These are phyloP conservation scores for Tylopilus vinaceipallidus DNA, from an alignment of 768 basidiomycete species.

Conservation along the genomic window DNA sequence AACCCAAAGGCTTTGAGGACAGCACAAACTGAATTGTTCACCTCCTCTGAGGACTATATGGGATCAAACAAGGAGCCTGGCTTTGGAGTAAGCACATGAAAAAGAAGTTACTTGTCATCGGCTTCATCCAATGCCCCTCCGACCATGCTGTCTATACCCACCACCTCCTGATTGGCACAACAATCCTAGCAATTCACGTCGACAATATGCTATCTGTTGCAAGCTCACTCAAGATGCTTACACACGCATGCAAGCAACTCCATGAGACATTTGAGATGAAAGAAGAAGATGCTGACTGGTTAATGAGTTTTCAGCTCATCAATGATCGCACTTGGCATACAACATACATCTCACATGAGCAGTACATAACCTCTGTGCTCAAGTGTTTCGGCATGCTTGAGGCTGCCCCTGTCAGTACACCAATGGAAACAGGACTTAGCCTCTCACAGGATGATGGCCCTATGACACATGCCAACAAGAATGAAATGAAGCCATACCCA, in stretches of 20 bases:
- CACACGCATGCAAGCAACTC: neutral
- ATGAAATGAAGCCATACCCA: too few species aligned
- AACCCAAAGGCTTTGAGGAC: constrained; percentile 35
- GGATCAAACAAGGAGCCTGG: constrained; percentile 34
- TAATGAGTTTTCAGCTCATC: neutral
- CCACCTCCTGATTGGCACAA: too few species aligned
- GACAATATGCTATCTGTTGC: too few species aligned
- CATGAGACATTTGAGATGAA: neutral
- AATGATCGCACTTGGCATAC: too few species aligned
- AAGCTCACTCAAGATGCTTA: too few species aligned
- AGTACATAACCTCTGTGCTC: too few species aligned
- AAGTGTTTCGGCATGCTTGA: neutral
- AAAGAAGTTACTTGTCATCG: neutral
- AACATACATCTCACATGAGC: too few species aligned
- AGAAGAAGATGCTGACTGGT: neutral
- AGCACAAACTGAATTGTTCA: constrained; percentile 22
- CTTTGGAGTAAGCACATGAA: constrained; percentile 33
- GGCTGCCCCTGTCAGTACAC: neutral
- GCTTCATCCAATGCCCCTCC: too few species aligned
- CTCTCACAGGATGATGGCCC: neutral
- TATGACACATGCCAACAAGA: too few species aligned
- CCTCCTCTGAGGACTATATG: constrained; percentile 2
- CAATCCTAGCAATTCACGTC: too few species aligned
- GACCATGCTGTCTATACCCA: too few species aligned
- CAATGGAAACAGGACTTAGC: neutral